Evolutionary conservation across 106 monocot species (phyloP).

Genomic region (Vanilla planifolia): DNA sequence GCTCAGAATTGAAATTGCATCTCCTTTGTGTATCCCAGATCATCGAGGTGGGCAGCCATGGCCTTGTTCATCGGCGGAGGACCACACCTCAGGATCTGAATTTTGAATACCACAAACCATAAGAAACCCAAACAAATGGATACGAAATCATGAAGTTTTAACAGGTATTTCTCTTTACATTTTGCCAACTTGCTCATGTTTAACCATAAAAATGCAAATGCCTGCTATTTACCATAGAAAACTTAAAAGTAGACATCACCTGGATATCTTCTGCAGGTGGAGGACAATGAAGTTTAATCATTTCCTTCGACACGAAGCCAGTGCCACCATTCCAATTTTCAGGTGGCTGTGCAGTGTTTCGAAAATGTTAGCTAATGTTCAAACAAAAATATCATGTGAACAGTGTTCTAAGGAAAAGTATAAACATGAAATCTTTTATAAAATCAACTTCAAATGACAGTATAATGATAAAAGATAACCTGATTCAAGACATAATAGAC

Average conservation of each 20-base stretch:
- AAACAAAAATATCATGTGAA: background rate
- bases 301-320: conserved; percentile 93
- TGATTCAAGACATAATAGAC: conserved; percentile 93
- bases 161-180: no score
- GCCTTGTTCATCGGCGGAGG: conserved; percentile 86
- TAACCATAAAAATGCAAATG: conserved; percentile 6
- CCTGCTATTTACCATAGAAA: no score
- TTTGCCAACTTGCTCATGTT: no score
- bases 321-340: conserved; percentile 84
- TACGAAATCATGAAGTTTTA: no score
- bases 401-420: background rate
- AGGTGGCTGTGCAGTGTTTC: conserved; percentile 51
- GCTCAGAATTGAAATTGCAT: conserved; percentile 75
- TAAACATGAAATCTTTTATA: background rate
- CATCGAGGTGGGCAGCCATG: conserved; percentile 61
- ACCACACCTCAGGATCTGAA: conserved; percentile 68
- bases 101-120: no score
- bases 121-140: no score
- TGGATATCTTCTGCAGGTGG: conserved; percentile 68
- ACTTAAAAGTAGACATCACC: conserved; percentile 21
- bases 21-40: conserved; percentile 57
- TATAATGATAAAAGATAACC: conserved; percentile 22
- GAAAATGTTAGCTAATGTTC: background rate
- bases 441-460: background rate
- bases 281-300: conserved; percentile 81